Evolutionary conservation across 2,329 filamentous ascomycete species (phyloP), one percentile per base, ranked within the genome.

Genomic region (Corniculantispora saksenae): DNA sequence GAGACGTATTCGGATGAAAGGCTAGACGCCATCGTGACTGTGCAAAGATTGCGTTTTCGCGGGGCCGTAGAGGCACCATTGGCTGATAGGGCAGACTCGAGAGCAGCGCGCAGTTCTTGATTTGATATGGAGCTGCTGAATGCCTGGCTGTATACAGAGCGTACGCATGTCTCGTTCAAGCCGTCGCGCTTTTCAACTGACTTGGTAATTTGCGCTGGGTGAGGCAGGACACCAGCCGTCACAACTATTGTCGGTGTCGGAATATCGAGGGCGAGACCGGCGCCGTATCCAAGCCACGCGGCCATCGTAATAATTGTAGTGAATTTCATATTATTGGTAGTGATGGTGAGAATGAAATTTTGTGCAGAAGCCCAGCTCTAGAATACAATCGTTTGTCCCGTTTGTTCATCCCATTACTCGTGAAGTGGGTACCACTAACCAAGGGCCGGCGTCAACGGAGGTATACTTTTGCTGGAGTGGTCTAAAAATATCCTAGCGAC

Each of bases 401-500:
- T n/a, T n/a, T n/a, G n/a, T n/a, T n/a, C n/a, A 12, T 40, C 23
- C 32, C 47, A 53, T 53, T 61, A 61, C 58, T 61, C 58, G 58
- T 47, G 32, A 61, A 61, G 58, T 61, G 58, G 58, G 58, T 47
- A 61, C 32, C 58, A 47, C 58, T 61, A 61, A 32, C 47, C 53
- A 61, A 61, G 58, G 58, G 29, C 45, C 58, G 23, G n/a, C 48
- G 21, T 27, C 21, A 19, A 29, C 21, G 17, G n/a, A 25, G 19
- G 7, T 21, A 8, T 29, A 38, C n/a, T 50, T 50, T 19, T 5
- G 58, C 35, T 32, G 47, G 23, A 8, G 48, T 25, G 15, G 48
- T 17, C 23, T 50, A 48, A 61, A 13, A 29, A 32, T 47, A 47
- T 45, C 25, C 10, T n/a, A 17, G 17, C n/a, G 32, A 9, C 23